phyloP scores from a whole-genome alignment of 2,329 filamentous ascomycete genomes.

The Cordyceps farinosa region DNA sequence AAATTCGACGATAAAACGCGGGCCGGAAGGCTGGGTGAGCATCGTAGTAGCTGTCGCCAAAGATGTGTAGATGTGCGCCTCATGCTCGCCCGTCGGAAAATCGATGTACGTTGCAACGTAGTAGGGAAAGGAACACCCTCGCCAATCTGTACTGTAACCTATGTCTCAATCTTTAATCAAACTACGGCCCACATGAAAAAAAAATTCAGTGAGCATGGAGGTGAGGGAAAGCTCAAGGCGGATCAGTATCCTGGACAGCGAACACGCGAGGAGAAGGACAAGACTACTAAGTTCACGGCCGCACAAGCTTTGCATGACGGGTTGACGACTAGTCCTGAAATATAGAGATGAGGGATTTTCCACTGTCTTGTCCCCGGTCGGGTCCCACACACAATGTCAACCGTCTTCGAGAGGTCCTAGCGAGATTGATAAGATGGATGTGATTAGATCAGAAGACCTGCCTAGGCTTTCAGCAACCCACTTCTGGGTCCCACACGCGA shows the following conservation, averaged over 20 bases:
- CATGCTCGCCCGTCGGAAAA: conserved; percentile 10
- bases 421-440: conserved; percentile 1
- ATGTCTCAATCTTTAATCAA: conserved; percentile 1
- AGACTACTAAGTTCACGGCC: too few species aligned
- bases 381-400: too few species aligned
- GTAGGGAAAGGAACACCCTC: neutral
- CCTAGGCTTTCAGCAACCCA: too few species aligned
- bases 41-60: conserved; percentile 24
- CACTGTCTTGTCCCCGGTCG: too few species aligned
- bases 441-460: neutral
- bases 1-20: conserved; percentile 24
- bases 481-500: too few species aligned
- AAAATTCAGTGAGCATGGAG: neutral
- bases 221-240: too few species aligned
- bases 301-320: too few species aligned
- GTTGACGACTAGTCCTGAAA: too few species aligned
- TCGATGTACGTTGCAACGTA: conserved; percentile 12
- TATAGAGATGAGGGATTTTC: neutral
- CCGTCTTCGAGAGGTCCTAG: too few species aligned
- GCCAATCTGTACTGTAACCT: neutral
- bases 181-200: neutral
- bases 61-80: conserved; percentile 26
- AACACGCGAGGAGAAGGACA: too few species aligned
- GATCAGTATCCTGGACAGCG: too few species aligned
- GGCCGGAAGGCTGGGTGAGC: conserved; percentile 15